Evolutionary conservation across 768 basidiomycete species (phyloP).

Genomic region (Polyporus arcularius): DNA sequence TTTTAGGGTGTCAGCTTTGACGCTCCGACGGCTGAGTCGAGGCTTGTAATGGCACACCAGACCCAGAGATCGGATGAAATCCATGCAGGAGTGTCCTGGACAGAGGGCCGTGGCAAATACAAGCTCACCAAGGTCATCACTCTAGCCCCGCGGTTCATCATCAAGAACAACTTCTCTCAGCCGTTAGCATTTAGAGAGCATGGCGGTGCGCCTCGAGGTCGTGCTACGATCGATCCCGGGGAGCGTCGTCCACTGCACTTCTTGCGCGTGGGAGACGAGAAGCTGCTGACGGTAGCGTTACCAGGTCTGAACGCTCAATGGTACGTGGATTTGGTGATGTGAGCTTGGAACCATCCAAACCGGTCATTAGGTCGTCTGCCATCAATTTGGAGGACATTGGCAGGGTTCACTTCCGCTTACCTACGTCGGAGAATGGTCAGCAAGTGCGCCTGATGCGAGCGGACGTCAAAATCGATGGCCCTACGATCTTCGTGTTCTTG

Average conservation of each 20-base stretch:
- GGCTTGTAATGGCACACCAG: slow-evolving; percentile 68
- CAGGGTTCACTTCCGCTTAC: slow-evolving; percentile 70
- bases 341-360: neutral
- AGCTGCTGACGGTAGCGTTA: slow-evolving; percentile 81
- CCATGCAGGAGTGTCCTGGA: slow-evolving; percentile 88
- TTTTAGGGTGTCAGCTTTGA: slow-evolving; percentile 82
- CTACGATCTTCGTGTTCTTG: slow-evolving; percentile 87
- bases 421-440: slow-evolving; percentile 39
- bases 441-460: slow-evolving; percentile 61
- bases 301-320: slow-evolving; percentile 85
- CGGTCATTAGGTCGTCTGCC: slow-evolving; percentile 74
- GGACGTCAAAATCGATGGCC: slow-evolving; percentile 80
- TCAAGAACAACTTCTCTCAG: slow-evolving; percentile 77
- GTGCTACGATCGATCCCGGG: slow-evolving; percentile 62
- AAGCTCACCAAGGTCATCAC: slow-evolving; percentile 94
- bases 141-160: slow-evolving; percentile 84
- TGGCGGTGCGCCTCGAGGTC: slow-evolving; percentile 65
- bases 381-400: slow-evolving; percentile 94
- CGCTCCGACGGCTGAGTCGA: slow-evolving; percentile 88
- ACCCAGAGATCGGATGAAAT: slow-evolving; percentile 65
- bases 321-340: slow-evolving; percentile 40
- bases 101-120: slow-evolving; percentile 95
- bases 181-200: slow-evolving; percentile 84
- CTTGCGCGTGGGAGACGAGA: slow-evolving; percentile 65
- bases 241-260: slow-evolving; percentile 69